Evolutionary conservation across 2,329 filamentous ascomycete genomes (phyloP).

Genomic region (Calonectria multiphialidica): DNA sequence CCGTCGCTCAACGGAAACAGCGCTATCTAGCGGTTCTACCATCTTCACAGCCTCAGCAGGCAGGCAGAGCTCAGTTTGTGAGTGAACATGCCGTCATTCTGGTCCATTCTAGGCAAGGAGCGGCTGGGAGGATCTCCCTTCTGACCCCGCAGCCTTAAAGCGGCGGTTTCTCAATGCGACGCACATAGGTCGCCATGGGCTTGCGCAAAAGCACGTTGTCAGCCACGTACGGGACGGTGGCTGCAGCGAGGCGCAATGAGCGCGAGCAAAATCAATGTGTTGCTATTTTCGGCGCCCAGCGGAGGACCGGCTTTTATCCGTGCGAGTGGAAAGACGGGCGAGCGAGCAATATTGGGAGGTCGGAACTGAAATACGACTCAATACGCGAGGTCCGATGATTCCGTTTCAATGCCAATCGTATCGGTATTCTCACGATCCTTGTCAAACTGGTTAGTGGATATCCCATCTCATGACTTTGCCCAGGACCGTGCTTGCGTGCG

Average conservation of each 20-base stretch:
- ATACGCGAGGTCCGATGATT: neutral
- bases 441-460: neutral
- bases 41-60: neutral
- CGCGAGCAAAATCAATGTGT: neutral
- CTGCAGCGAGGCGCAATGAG: conserved; percentile 16
- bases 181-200: neutral
- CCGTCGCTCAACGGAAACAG: conserved; percentile 11
- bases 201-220: neutral
- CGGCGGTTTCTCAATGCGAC: neutral
- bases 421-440: neutral
- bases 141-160: neutral
- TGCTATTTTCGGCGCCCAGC: conserved; percentile 15
- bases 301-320: neutral
- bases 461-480: neutral
- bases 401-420: neutral
- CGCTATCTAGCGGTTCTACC: neutral
- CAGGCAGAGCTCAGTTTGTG: neutral
- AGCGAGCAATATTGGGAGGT: neutral
- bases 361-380: neutral
- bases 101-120: neutral
- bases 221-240: conserved; percentile 1
- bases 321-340: neutral
- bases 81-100: neutral
- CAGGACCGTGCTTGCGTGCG: neutral
- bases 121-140: neutral